Percentiles rank a stretch among this genome's conserved stretches.
phyloP scores from a whole-genome alignment of 805 yeast genomes.

The Candida maris region DNA sequence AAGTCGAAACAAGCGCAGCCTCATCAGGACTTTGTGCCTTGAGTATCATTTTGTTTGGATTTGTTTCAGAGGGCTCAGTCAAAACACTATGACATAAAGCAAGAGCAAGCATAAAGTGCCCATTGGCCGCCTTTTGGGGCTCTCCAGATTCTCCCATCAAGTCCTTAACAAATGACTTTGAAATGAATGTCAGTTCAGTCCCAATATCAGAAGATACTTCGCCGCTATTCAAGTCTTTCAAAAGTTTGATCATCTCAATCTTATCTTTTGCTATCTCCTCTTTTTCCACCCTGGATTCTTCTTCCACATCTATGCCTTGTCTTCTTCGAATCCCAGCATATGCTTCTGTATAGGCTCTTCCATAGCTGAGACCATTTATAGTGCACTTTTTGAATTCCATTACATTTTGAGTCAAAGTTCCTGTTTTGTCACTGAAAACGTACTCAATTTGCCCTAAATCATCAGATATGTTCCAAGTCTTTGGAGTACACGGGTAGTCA shows the following conservation, averaged over 20 bases:
- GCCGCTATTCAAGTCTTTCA: slow-evolving; percentile 35
- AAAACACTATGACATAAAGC: slow-evolving; percentile 79
- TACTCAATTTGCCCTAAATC: slow-evolving; percentile 85
- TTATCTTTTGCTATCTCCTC: slow-evolving; percentile 55
- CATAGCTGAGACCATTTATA: slow-evolving; percentile 68
- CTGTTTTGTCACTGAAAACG: slow-evolving; percentile 81
- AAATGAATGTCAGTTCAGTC: slow-evolving; percentile 61
- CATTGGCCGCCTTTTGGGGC: slow-evolving; percentile 54
- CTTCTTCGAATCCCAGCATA: slow-evolving; percentile 73
- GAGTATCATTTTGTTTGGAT: slow-evolving; percentile 51
- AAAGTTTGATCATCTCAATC: slow-evolving; percentile 50
- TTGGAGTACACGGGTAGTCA: slow-evolving; percentile 81
- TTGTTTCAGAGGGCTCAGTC: slow-evolving; percentile 59
- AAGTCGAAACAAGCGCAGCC: slow-evolving; percentile 80
- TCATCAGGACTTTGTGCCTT: slow-evolving; percentile 88
- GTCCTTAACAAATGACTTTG: slow-evolving; percentile 63
- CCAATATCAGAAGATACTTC: slow-evolving; percentile 39
- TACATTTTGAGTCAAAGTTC: slow-evolving; percentile 77
- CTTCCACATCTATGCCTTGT: slow-evolving; percentile 71
- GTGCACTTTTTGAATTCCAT: slow-evolving; percentile 86
- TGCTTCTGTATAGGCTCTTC: slow-evolving; percentile 81
- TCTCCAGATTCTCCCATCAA: slow-evolving; percentile 48
- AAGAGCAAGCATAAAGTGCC: slow-evolving; percentile 72
- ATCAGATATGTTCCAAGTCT: slow-evolving; percentile 82
- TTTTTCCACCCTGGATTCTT: slow-evolving; percentile 51